Evolutionary conservation across 176 grass and related monocot species (phyloP).

Genomic region (Cenchrus americanus): DNA sequence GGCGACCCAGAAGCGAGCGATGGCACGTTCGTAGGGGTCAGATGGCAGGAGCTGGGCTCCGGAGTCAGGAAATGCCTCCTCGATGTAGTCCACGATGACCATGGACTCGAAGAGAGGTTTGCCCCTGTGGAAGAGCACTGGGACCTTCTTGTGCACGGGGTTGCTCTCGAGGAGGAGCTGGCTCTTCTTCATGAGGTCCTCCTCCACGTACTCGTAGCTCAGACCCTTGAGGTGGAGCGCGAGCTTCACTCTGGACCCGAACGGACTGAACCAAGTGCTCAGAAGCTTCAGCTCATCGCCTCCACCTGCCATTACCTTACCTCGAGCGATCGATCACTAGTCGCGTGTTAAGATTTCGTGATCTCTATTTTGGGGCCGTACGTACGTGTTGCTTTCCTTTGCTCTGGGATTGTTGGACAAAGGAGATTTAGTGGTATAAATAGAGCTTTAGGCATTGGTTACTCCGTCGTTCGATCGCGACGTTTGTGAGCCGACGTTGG

Average conservation of each 20-base stretch:
- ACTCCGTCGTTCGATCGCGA: not conserved
- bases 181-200: constrained; percentile 48
- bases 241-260: constrained; percentile 4
- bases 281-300: constrained; percentile 5
- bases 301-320: not conserved
- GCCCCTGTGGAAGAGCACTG: constrained; percentile 45
- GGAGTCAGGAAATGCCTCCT: constrained; percentile 30
- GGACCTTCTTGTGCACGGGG: constrained; percentile 59
- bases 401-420: not conserved
- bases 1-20: constrained; percentile 49
- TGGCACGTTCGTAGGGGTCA: constrained; percentile 42
- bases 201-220: constrained; percentile 39
- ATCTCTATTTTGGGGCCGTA: not conserved
- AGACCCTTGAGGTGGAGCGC: constrained; percentile 55
- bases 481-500: not conserved
- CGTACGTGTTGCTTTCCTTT: not conserved
- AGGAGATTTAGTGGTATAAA: not conserved
- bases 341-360: not conserved
- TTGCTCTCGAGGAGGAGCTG: constrained; percentile 46
- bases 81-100: constrained; percentile 54
- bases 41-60: constrained; percentile 37
- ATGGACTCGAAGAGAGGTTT: constrained; percentile 41
- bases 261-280: constrained; percentile 4
- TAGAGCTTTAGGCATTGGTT: not conserved
- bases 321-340: not conserved